Evolutionary conservation across 129 eudicot genomes (phyloP).

Genomic region (Escallonia rubra): DNA sequence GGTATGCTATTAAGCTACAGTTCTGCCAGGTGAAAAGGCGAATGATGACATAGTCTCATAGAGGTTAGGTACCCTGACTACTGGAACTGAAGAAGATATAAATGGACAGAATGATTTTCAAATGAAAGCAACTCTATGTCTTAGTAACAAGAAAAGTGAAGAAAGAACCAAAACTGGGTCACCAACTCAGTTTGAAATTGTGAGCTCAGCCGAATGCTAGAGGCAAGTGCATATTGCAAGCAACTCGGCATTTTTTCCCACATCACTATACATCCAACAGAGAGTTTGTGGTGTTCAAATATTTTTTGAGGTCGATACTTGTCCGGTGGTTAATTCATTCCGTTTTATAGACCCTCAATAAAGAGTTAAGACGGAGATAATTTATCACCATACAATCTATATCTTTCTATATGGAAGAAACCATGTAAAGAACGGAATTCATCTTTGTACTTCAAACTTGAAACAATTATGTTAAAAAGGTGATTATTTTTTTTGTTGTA

Average conservation of each 20-base stretch:
- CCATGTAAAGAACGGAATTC: too few relatives aligned
- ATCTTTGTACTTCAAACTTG: too few relatives aligned
- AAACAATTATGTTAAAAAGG: too few relatives aligned
- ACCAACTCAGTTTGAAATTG: constrained; percentile 10
- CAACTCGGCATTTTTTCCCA: constrained; percentile 1
- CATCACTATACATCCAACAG: not conserved
- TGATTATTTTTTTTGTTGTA: too few relatives aligned
- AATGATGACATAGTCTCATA: not conserved
- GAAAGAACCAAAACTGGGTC: constrained; percentile 2
- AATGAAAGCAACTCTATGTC: too few relatives aligned
- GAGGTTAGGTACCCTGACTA: not conserved
- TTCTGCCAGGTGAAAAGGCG: constrained; percentile 1
- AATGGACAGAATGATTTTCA: not conserved
- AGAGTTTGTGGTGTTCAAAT: too few relatives aligned
- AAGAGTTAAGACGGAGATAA: too few relatives aligned
- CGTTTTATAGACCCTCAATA: too few relatives aligned
- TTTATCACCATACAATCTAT: too few relatives aligned
- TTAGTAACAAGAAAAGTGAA: not conserved
- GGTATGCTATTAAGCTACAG: not conserved
- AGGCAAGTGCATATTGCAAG: not conserved
- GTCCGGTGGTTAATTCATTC: too few relatives aligned
- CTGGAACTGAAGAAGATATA: not conserved
- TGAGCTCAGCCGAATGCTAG: not conserved
- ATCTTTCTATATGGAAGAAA: too few relatives aligned
- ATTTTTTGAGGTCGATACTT: too few relatives aligned